Evolutionary conservation across 495 filamentous ascomycete species (phyloP), one percentile per base, ranked within the genome.

Genomic region (Symbiotaphrina buchneri): DNA sequence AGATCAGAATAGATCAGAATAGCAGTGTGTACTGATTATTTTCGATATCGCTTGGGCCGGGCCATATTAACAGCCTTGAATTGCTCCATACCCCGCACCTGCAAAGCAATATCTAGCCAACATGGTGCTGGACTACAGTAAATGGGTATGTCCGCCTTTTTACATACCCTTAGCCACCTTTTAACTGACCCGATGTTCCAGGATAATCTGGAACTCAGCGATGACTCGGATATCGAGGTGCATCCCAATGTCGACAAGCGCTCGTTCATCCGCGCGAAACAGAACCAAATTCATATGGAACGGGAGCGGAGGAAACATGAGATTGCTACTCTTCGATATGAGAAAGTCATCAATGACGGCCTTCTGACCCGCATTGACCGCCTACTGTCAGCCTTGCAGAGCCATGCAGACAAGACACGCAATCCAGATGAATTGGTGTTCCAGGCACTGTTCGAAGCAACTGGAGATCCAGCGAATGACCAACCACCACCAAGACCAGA

Each of bases 241-340:
- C 87, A 97, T 51, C 87, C 90, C 34, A 97, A 97, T 55, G 87
- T 97, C 51, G 87, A 97, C 56, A 97, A 97, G 46, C 71, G 74
- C 2, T 95, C 87, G 33, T 97, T 97, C 55, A 97, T 97, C 49
- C 80, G 87, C 32, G 87, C 87, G 34, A 97, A 95, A 57, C 87
- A 94, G 53, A 71, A 76, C 45, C 82, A 95, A 49, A 97, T 97
- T 46, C 87, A 97, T 47, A 65, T 75, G 45, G 73, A 93, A 47
- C 74, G 87, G 26, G 57, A 65, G 34, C 71, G 82, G 41, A 77
- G 87, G 32, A 76, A 72, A 41, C 67, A 77, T 44, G 71, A 91
- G 45, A 95, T 97, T 47, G 66, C 75, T 43, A 91, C 83, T 2
- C 58, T 85, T 39, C 84, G 83, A 54, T 94, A 85, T 51, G 84